phyloP scores from a whole-genome alignment of 2,329 filamentous ascomycete species.

The Colletotrichum filicis region DNA sequence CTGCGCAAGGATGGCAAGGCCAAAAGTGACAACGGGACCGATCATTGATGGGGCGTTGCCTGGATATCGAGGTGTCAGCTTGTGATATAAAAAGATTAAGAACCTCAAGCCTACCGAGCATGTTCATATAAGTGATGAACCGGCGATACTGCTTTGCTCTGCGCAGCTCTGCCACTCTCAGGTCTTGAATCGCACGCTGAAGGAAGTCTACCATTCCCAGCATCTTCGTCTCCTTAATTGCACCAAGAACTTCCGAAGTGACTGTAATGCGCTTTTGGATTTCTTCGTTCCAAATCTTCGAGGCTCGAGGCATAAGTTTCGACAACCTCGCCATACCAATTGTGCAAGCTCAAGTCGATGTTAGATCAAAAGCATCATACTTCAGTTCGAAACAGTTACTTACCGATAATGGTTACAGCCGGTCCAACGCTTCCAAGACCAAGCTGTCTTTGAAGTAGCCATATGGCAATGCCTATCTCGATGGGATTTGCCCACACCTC shows the following conservation, averaged over 20 bases:
- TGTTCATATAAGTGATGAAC: slow-evolving; percentile 30
- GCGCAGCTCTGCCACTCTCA: slow-evolving; percentile 37
- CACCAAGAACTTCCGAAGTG: slow-evolving; percentile 42
- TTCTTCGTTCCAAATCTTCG: slow-evolving; percentile 43
- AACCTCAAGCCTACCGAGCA: background rate
- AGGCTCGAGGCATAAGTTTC: slow-evolving; percentile 42
- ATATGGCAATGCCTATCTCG: slow-evolving; percentile 45
- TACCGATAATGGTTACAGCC: slow-evolving; percentile 44
- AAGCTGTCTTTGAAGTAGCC: slow-evolving; percentile 44
- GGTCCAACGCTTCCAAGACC: slow-evolving; percentile 46
- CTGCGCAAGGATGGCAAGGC: slow-evolving; percentile 35
- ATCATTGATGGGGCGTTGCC: slow-evolving; percentile 33
- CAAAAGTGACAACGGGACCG: slow-evolving; percentile 37
- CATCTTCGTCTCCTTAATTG: slow-evolving; percentile 48
- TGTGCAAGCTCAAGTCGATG: slow-evolving; percentile 37
- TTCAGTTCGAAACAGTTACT: background rate
- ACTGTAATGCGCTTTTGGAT: slow-evolving; percentile 42
- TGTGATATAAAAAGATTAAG: background rate
- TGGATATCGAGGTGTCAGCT: background rate
- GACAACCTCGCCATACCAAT: slow-evolving; percentile 37
- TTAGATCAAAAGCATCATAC: background rate
- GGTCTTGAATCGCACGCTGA: slow-evolving; percentile 29
- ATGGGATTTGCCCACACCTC: slow-evolving; percentile 46
- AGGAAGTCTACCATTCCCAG: slow-evolving; percentile 39
- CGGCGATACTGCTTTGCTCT: slow-evolving; percentile 37